Evolutionary conservation across 176 grass and related monocot species (phyloP).

Genomic region (Musa schizocarpa): DNA sequence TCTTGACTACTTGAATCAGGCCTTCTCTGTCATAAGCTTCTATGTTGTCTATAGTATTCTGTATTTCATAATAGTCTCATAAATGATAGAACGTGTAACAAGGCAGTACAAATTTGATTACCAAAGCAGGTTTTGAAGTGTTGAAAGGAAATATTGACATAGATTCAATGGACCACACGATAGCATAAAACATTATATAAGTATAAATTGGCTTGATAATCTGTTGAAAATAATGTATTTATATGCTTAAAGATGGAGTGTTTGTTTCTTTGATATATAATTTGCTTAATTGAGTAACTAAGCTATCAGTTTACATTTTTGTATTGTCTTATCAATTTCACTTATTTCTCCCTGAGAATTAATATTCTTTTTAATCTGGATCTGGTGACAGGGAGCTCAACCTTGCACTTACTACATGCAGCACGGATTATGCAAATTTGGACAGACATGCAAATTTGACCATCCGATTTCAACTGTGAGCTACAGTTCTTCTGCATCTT

Average conservation of each 20-base stretch:
- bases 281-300: not conserved
- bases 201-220: not conserved
- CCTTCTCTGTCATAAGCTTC: no score
- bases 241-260: not conserved
- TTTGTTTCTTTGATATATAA: not conserved
- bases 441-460: slow-evolving; percentile 47
- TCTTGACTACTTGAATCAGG: no score
- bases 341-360: not conserved
- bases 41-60: no score
- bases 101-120: no score
- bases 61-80: no score
- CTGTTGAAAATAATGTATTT: not conserved
- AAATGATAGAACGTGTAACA: no score
- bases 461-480: slow-evolving; percentile 30
- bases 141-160: no score
- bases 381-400: slow-evolving; percentile 29
- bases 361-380: not conserved
- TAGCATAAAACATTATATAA: no score
- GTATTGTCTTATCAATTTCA: not conserved
- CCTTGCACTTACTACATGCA: slow-evolving; percentile 32
- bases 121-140: no score
- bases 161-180: no score
- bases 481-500: slow-evolving; percentile 33
- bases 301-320: not conserved
- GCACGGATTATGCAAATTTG: slow-evolving; percentile 46